Conservation (phyloP, 148 eudicot genomes). For the Heliosperma pusillum region DNA sequence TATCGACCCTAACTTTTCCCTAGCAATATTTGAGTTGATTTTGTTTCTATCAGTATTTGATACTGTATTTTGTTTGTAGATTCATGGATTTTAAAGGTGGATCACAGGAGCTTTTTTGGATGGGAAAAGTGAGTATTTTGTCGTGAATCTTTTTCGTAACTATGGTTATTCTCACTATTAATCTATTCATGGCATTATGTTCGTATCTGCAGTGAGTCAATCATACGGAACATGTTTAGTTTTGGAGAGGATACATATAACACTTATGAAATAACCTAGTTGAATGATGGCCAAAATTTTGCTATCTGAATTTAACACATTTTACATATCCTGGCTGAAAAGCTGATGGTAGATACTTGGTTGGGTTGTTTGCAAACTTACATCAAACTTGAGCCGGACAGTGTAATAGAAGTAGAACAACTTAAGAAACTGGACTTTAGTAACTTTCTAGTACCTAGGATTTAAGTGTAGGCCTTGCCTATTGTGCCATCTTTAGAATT, state of each 20-base stretch:
- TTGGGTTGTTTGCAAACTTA: neutral
- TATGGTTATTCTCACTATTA: neutral
- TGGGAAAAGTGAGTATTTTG: conserved; percentile 31
- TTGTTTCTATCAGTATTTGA: neutral
- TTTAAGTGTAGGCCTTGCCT: neutral
- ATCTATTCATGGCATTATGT: neutral
- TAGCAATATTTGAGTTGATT: neutral
- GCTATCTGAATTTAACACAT: too few relatives aligned
- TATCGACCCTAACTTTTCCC: neutral
- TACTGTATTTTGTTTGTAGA: conserved; percentile 29
- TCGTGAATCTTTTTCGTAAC: neutral
- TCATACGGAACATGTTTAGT: neutral
- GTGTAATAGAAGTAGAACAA: neutral
- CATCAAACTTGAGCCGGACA: neutral
- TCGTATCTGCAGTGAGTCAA: neutral
- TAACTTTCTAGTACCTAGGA: neutral
- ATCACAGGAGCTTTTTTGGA: conserved; percentile 24
- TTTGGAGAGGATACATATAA: neutral
- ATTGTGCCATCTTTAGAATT: neutral
- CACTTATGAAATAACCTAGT: neutral
- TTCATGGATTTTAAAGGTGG: conserved; percentile 40
- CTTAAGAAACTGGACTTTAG: conserved; percentile 3
- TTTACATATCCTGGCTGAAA: neutral
- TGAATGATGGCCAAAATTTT: neutral
- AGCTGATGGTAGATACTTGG: neutral